phyloP scores from a whole-genome alignment of 768 basidiomycete genomes.

The Suillus decipiens region DNA sequence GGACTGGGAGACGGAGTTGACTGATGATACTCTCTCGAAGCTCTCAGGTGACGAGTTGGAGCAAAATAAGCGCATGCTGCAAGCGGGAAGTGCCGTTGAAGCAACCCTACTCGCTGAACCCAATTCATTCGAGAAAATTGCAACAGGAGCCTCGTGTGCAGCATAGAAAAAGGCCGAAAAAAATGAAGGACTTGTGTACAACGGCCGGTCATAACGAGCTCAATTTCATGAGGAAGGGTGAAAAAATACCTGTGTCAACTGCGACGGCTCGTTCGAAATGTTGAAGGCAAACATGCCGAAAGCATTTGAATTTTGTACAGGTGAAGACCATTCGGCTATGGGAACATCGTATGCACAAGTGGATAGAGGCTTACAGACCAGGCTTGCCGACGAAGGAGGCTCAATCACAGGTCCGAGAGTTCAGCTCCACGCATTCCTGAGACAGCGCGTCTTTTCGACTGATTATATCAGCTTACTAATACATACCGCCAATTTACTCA shows the following conservation, averaged over 20 bases:
- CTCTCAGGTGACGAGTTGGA: no score
- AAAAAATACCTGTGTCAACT: conserved; percentile 20
- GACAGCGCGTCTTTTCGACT: background rate
- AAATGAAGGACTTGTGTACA: no score
- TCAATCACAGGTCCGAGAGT: conserved; percentile 15
- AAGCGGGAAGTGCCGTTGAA: no score
- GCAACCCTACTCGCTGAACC: no score
- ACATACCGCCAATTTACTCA: background rate
- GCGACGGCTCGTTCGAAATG: conserved; percentile 26
- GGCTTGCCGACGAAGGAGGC: conserved; percentile 16
- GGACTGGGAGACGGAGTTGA: no score
- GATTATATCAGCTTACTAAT: background rate
- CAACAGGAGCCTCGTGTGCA: no score
- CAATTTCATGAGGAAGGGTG: conserved; percentile 31
- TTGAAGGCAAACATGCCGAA: conserved; percentile 25
- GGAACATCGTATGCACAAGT: conserved; percentile 18
- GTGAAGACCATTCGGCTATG: conserved; percentile 14
- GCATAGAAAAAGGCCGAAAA: no score
- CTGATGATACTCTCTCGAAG: no score
- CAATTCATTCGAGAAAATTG: no score
- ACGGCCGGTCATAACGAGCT: no score
- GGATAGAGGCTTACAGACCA: conserved; percentile 18
- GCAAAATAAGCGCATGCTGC: no score
- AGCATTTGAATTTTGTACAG: conserved; percentile 20
- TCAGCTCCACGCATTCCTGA: conserved; percentile 11